Percentiles rank a stretch among this genome's conserved stretches.
Conservation (phyloP, 2,329 filamentous ascomycete species). For the Chalara sp. region DNA sequence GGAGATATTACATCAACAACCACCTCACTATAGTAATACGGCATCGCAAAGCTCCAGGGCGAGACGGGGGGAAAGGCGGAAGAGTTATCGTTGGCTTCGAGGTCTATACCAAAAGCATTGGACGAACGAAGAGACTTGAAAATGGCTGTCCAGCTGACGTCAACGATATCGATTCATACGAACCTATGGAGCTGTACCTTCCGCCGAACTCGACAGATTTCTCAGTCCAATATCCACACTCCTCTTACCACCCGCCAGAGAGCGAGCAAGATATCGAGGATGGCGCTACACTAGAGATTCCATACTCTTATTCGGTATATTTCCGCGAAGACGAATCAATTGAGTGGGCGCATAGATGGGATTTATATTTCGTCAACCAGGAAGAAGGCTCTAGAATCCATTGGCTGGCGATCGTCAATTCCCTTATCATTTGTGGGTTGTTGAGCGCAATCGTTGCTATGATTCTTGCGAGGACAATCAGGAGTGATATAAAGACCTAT, state of each 20-base stretch:
- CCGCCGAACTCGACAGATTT: constrained; percentile 53
- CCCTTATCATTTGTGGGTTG: constrained; percentile 72
- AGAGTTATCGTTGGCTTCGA: constrained; percentile 86
- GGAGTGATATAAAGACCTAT: constrained; percentile 70
- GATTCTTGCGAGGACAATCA: constrained; percentile 72
- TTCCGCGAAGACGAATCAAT: constrained; percentile 76
- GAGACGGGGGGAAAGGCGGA: constrained; percentile 60
- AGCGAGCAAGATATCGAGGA: constrained; percentile 53
- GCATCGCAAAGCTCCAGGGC: constrained; percentile 64
- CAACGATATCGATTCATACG: constrained; percentile 46
- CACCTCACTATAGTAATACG: constrained; percentile 81
- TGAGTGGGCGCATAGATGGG: constrained; percentile 82
- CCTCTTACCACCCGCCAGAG: constrained; percentile 49
- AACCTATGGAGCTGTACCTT: constrained; percentile 62
- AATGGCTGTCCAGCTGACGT: constrained; percentile 63
- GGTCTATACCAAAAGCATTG: constrained; percentile 81
- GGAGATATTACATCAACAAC: constrained; percentile 74
- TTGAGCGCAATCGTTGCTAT: constrained; percentile 74
- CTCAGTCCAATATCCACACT: constrained; percentile 46
- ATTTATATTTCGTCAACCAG: constrained; percentile 84
- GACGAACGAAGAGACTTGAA: constrained; percentile 48
- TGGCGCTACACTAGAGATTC: constrained; percentile 61
- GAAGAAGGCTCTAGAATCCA: constrained; percentile 76
- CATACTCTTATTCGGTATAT: constrained; percentile 86
- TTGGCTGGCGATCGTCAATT: constrained; percentile 85